Conservation (phyloP, 1,284 basidiomycete species). For the Ustilago cynodontis region DNA sequence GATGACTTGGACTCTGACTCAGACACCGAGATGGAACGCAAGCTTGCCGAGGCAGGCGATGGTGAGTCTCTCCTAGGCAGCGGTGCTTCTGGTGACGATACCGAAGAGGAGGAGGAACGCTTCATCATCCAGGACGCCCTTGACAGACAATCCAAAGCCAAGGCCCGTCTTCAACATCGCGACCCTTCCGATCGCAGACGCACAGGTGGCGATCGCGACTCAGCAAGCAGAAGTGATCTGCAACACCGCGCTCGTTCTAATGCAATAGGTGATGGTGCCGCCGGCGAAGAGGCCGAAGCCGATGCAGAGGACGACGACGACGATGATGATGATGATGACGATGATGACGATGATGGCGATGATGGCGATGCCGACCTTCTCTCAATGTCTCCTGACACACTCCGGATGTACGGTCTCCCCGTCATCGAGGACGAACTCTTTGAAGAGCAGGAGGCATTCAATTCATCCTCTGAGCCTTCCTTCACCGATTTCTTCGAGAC, state of each 20-base stretch:
- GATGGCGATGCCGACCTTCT: constrained; percentile 44
- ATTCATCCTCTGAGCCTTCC: constrained; percentile 66
- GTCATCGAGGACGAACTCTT: constrained; percentile 64
- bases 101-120: constrained; percentile 63
- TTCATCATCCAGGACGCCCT: constrained; percentile 67
- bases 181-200: constrained; percentile 36
- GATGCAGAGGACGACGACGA: constrained; percentile 46
- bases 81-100: constrained; percentile 62
- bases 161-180: constrained; percentile 40
- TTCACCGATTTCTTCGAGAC: constrained; percentile 69
- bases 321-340: constrained; percentile 45
- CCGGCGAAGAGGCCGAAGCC: constrained; percentile 24
- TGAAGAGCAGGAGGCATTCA: constrained; percentile 65
- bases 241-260: constrained; percentile 42
- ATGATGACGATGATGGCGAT: constrained; percentile 40
- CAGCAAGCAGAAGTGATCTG: constrained; percentile 41
- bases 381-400: constrained; percentile 58
- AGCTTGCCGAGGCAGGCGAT: constrained; percentile 65
- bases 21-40: constrained; percentile 65
- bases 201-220: constrained; percentile 34
- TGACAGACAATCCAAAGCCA: constrained; percentile 40
- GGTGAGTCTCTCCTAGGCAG: constrained; percentile 68
- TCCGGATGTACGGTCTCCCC: constrained; percentile 57
- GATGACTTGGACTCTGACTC: constrained; percentile 50
- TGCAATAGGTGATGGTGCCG: constrained; percentile 24